phyloP scores from a whole-genome alignment of 805 yeast genomes.

The Myxozyma sirexii region DNA sequence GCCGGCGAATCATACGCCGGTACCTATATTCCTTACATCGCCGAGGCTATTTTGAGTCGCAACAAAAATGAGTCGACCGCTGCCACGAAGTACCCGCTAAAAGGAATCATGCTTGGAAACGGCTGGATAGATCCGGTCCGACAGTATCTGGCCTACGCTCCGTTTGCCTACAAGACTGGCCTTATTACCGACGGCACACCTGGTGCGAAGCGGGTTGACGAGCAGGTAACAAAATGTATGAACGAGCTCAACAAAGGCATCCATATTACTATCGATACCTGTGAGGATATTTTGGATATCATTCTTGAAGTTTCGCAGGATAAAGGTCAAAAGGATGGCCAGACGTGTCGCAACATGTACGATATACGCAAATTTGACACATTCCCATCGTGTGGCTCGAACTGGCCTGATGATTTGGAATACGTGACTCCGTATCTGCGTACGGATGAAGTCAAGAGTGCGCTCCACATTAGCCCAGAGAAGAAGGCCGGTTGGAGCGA shows the following conservation, averaged over 20 bases:
- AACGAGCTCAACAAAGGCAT: slow-evolving; percentile 34
- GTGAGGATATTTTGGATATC: slow-evolving; percentile 45
- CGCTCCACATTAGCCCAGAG: slow-evolving; percentile 52
- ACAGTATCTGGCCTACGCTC: slow-evolving; percentile 80
- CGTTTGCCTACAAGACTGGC: slow-evolving; percentile 64
- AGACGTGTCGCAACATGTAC: slow-evolving; percentile 77
- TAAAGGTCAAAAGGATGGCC: slow-evolving; percentile 36
- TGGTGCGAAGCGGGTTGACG: slow-evolving; percentile 37
- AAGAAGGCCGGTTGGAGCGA: slow-evolving; percentile 67
- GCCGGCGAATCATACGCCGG: slow-evolving; percentile 99
- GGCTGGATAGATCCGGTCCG: slow-evolving; percentile 92
- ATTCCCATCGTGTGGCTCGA: slow-evolving; percentile 85
- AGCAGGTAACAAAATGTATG: slow-evolving; percentile 26
- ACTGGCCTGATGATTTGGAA: slow-evolving; percentile 78
- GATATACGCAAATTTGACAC: slow-evolving; percentile 71
- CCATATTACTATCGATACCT: slow-evolving; percentile 13
- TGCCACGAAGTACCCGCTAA: slow-evolving; percentile 42
- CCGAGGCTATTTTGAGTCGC: slow-evolving; percentile 57
- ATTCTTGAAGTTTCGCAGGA: slow-evolving; percentile 39
- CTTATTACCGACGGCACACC: slow-evolving; percentile 48
- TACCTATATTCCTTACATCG: slow-evolving; percentile 90
- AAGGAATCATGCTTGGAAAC: slow-evolving; percentile 80
- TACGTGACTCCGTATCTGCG: slow-evolving; percentile 55
- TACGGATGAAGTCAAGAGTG: slow-evolving; percentile 49
- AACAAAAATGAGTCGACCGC: slow-evolving; percentile 43